These are phyloP conservation scores for Beauveria australis DNA, from an alignment of 2,329 filamentous ascomycete genomes.

Conservation along the genomic window DNA sequence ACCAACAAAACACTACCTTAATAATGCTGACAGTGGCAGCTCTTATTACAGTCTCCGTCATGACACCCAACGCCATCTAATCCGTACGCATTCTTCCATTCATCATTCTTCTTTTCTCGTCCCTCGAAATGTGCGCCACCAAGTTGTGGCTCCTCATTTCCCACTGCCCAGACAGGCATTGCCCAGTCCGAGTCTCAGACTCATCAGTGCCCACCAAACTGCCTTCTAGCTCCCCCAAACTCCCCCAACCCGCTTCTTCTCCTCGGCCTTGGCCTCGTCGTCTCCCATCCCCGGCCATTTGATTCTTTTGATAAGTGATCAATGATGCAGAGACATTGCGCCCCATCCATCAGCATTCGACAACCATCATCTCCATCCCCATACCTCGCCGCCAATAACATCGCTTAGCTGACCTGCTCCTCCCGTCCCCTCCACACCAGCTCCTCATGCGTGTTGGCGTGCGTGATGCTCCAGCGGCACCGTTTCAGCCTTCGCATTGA, in stretches of 20 bases:
- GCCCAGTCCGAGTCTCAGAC: no score
- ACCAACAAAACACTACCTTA: no score
- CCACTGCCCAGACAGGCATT: no score
- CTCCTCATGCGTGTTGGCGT: background rate
- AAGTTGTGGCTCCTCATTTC: background rate
- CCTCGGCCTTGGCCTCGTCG: background rate
- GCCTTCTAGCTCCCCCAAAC: background rate
- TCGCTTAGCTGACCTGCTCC: background rate
- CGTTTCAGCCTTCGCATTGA: conserved; percentile 12
- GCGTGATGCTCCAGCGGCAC: background rate
- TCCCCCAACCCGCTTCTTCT: conserved; percentile 5
- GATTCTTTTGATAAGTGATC: background rate
- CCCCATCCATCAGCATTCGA: background rate
- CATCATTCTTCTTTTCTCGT: no score
- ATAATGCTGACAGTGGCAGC: no score
- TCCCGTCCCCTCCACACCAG: background rate
- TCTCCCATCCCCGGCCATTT: background rate
- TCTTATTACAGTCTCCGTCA: no score
- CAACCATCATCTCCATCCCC: background rate
- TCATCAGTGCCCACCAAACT: background rate
- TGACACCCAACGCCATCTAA: no score
- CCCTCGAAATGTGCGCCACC: background rate
- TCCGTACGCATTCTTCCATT: background rate
- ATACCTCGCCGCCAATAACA: background rate
- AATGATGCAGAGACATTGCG: background rate